A percentile compares a stretch with the other conserved stretches of the same genome.
phyloP scores from a whole-genome alignment of 805 yeast species.

The Monosporozyma aquatica region DNA sequence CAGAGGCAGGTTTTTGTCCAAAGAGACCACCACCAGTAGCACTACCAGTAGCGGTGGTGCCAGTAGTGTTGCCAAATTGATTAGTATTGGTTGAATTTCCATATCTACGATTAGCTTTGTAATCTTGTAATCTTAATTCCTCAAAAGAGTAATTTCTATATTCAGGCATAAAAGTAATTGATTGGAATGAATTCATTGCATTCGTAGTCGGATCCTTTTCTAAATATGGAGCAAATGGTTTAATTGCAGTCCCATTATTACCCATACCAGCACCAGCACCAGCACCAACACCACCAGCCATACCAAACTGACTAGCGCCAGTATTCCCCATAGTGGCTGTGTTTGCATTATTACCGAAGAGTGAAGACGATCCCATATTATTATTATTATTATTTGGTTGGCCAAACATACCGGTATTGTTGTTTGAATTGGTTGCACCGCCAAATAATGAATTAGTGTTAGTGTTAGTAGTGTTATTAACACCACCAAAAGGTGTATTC shows the following conservation, averaged over 20 bases:
- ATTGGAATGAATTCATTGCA: conserved; percentile 54
- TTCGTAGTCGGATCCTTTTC: conserved; percentile 64
- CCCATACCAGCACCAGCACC: conserved; percentile 15
- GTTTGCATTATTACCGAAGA: conserved; percentile 4
- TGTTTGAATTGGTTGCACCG: neutral
- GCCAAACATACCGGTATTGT: conserved; percentile 3
- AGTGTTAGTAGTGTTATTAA: conserved; percentile 22
- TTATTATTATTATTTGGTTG: conserved; percentile 4
- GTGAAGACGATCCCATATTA: conserved; percentile 8
- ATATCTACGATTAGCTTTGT: conserved; percentile 47
- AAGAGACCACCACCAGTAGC: conserved; percentile 26
- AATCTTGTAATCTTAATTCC: conserved; percentile 85
- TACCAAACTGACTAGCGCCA: conserved; percentile 14
- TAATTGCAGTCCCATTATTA: conserved; percentile 60
- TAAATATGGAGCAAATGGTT: conserved; percentile 57
- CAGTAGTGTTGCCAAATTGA: conserved; percentile 10
- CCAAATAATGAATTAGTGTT: conserved; percentile 10
- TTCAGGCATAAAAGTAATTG: conserved; percentile 83
- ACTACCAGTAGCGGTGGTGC: conserved; percentile 10
- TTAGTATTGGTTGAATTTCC: conserved; percentile 4
- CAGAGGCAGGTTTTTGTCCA: conserved; percentile 24
- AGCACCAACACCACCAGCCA: no score
- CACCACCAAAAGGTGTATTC: conserved; percentile 29
- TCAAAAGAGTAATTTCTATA: conserved; percentile 74
- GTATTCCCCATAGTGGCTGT: conserved; percentile 8